phyloP scores from a whole-genome alignment of 129 eudicot species.

The carrot (Daucus carota) region DNA sequence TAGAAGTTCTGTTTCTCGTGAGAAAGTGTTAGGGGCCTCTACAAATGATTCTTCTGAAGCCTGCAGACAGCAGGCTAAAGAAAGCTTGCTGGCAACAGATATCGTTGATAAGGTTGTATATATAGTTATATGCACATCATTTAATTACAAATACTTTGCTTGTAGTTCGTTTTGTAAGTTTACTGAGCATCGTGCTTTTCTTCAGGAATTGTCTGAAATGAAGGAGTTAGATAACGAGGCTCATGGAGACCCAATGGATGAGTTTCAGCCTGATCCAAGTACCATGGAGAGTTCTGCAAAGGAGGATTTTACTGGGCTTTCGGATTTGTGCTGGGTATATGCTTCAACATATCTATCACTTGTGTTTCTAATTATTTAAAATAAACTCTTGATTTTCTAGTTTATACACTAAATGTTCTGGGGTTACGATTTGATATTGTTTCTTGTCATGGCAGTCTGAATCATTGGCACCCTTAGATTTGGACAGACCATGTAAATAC shows the following conservation, averaged over 20 bases:
- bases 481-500: slow-evolving; percentile 78
- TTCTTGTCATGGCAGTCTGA: slow-evolving; percentile 65
- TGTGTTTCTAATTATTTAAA: neutral
- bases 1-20: slow-evolving; percentile 21
- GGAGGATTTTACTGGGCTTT: slow-evolving; percentile 54
- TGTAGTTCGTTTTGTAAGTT: neutral
- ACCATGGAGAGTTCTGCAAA: slow-evolving; percentile 29
- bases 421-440: slow-evolving; percentile 7
- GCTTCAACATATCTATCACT: neutral
- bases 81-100: slow-evolving; percentile 23
- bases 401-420: neutral
- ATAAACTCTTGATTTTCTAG: neutral
- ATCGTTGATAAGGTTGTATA: slow-evolving; percentile 42
- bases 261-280: slow-evolving; percentile 29
- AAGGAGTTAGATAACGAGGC: slow-evolving; percentile 25
- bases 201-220: slow-evolving; percentile 37
- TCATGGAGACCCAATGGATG: slow-evolving; percentile 33
- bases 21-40: slow-evolving; percentile 13
- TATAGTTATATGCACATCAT: slow-evolving; percentile 5
- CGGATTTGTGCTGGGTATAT: slow-evolving; percentile 80
- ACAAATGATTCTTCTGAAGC: slow-evolving; percentile 15
- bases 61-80: slow-evolving; percentile 13
- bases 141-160: neutral
- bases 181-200: neutral
- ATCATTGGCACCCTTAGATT: slow-evolving; percentile 85